phyloP scores from a whole-genome alignment of 225 moss, liverwort and hornwort species.

The Rhytidiadelphus loreus region DNA sequence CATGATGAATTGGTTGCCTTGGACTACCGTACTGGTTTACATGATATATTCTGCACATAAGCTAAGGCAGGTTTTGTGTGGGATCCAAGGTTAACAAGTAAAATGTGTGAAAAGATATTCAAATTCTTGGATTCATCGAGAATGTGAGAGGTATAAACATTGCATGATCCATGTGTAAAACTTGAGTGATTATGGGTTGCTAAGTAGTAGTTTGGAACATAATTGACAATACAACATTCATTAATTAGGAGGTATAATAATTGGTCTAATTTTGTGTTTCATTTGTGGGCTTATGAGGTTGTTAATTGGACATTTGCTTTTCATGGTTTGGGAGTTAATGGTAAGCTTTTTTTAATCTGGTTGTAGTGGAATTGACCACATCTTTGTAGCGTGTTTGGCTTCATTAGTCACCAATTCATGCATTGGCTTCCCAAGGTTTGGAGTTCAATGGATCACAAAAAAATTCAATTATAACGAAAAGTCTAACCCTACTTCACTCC shows the following conservation, averaged over 20 bases:
- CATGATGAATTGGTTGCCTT: background rate
- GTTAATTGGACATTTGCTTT: background rate
- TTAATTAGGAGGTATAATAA: no score
- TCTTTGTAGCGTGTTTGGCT: background rate
- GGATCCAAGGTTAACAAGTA: background rate
- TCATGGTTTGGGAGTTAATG: background rate
- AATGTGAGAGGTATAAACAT: no score
- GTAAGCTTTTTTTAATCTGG: background rate
- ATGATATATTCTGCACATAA: background rate
- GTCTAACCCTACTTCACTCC: background rate
- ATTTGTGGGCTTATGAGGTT: no score
- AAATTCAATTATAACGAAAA: background rate
- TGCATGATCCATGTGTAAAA: background rate
- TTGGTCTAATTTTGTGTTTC: background rate
- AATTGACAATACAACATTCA: background rate
- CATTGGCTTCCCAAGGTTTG: background rate
- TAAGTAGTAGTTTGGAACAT: background rate
- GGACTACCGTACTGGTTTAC: background rate
- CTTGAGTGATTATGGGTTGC: background rate
- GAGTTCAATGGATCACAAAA: background rate
- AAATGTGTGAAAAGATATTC: background rate
- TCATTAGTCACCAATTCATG: background rate
- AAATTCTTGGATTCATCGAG: background rate
- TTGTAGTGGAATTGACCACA: background rate
- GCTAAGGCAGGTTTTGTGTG: background rate